phyloP scores from a whole-genome alignment of 2,329 filamentous ascomycete genomes.

The Fusarium poae region DNA sequence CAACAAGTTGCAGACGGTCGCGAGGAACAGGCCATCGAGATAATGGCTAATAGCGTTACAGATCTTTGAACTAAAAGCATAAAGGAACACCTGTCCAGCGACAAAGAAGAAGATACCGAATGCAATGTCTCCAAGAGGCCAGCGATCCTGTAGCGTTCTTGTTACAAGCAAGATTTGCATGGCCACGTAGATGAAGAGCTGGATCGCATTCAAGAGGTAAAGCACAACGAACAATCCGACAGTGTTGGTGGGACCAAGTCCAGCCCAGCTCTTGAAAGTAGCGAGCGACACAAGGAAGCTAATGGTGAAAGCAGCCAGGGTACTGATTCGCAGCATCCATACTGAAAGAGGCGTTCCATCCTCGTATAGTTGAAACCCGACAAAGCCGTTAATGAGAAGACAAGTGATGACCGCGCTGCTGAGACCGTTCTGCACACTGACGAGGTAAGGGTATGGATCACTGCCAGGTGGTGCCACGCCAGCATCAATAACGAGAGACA shows the following conservation, averaged over 20 bases:
- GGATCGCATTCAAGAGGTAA: slow-evolving; percentile 90
- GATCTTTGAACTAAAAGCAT: slow-evolving; percentile 87
- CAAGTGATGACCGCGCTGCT: slow-evolving; percentile 88
- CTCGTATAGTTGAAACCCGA: slow-evolving; percentile 98
- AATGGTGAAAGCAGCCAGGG: slow-evolving; percentile 84
- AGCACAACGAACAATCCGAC: slow-evolving; percentile 90
- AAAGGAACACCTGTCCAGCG: slow-evolving; percentile 90
- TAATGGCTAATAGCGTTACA: slow-evolving; percentile 91
- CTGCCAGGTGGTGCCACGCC: slow-evolving; percentile 90
- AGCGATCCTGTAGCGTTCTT: slow-evolving; percentile 92
- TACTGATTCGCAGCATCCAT: slow-evolving; percentile 88
- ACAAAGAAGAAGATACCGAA: slow-evolving; percentile 95
- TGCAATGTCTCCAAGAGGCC: slow-evolving; percentile 91
- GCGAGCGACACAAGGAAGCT: slow-evolving; percentile 88
- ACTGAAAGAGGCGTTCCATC: slow-evolving; percentile 94
- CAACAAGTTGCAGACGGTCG: slow-evolving; percentile 91
- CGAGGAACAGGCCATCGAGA: slow-evolving; percentile 93
- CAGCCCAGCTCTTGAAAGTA: slow-evolving; percentile 93
- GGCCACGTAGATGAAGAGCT: slow-evolving; percentile 84
- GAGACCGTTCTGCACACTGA: slow-evolving; percentile 86
- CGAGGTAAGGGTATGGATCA: slow-evolving; percentile 88
- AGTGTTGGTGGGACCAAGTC: slow-evolving; percentile 86
- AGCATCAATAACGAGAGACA: slow-evolving; percentile 90
- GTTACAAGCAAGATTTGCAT: slow-evolving; percentile 91
- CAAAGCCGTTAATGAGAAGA: slow-evolving; percentile 95